Conservation (phyloP, 2,329 filamentous ascomycete genomes). For the Penicillium crustosum region DNA sequence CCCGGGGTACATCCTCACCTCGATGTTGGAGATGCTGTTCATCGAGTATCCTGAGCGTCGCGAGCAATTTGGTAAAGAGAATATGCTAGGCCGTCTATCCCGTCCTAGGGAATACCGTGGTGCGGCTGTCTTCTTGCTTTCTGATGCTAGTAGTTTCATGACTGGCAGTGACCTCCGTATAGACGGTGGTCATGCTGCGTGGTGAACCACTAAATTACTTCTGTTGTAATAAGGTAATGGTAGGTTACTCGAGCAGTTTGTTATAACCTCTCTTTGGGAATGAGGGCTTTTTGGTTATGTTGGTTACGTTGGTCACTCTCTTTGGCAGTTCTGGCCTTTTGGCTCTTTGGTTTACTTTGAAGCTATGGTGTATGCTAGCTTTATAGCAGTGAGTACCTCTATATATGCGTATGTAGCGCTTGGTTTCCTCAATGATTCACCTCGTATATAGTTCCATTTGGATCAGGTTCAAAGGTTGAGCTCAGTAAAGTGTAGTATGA, state of each 20-base stretch:
- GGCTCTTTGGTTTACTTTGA: background rate
- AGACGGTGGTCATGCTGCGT: slow-evolving; percentile 10
- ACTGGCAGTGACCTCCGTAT: slow-evolving; percentile 10
- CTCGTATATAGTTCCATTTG: background rate
- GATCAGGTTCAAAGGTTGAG: too few relatives aligned
- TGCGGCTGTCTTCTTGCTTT: slow-evolving; percentile 6
- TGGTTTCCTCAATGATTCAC: background rate
- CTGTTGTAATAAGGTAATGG: background rate
- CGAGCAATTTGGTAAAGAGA: background rate
- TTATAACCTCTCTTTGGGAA: background rate
- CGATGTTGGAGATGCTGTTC: slow-evolving; percentile 1
- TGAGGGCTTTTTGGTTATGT: too few relatives aligned
- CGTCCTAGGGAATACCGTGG: slow-evolving; percentile 1
- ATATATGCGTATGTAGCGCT: background rate
- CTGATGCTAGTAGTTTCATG: slow-evolving; percentile 9
- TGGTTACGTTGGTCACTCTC: too few relatives aligned
- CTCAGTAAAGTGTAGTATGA: too few relatives aligned
- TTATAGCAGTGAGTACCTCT: background rate
- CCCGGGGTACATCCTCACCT: slow-evolving; percentile 3
- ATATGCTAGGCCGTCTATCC: slow-evolving; percentile 8
- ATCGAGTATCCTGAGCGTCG: slow-evolving; percentile 3
- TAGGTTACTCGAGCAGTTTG: background rate
- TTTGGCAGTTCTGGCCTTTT: background rate
- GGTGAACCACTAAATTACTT: background rate
- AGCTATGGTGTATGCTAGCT: background rate